phyloP scores from a whole-genome alignment of 305 asterid species.

The Plantago lanceolata region DNA sequence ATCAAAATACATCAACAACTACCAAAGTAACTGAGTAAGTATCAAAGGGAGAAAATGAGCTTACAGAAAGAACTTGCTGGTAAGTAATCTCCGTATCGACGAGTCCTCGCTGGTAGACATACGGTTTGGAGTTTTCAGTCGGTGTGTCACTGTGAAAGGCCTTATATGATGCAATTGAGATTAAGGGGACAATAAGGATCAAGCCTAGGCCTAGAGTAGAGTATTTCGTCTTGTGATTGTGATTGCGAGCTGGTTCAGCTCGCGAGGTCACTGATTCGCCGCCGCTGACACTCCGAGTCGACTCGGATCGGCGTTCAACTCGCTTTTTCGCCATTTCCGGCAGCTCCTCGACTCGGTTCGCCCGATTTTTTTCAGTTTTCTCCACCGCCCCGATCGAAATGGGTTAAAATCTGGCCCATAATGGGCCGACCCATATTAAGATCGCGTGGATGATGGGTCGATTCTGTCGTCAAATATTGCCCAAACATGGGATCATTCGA shows the following conservation, averaged over 20 bases:
- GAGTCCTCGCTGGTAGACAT: slow-evolving; percentile 31
- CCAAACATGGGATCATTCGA: too few relatives aligned
- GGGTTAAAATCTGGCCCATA: too few relatives aligned
- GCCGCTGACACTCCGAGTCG: not conserved
- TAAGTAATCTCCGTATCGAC: slow-evolving; percentile 49
- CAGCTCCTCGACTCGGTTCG: not conserved
- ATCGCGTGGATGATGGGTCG: too few relatives aligned
- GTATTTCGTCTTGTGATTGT: not conserved
- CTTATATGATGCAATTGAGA: not conserved
- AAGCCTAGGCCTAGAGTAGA: not conserved
- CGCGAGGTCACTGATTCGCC: not conserved
- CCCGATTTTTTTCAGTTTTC: not conserved
- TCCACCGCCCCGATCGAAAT: too few relatives aligned
- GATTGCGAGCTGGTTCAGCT: not conserved
- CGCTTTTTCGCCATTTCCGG: slow-evolving; percentile 16
- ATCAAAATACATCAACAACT: not conserved
- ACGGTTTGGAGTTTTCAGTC: not conserved
- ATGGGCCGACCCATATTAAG: too few relatives aligned
- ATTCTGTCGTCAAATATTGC: too few relatives aligned
- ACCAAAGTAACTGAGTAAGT: not conserved
- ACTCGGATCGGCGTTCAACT: not conserved
- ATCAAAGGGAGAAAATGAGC: slow-evolving; percentile 19
- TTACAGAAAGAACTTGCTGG: slow-evolving; percentile 61
- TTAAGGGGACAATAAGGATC: not conserved
- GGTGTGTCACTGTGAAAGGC: not conserved